phyloP scores from a whole-genome alignment of 2,329 filamentous ascomycete species.

The Fusarium sp. region DNA sequence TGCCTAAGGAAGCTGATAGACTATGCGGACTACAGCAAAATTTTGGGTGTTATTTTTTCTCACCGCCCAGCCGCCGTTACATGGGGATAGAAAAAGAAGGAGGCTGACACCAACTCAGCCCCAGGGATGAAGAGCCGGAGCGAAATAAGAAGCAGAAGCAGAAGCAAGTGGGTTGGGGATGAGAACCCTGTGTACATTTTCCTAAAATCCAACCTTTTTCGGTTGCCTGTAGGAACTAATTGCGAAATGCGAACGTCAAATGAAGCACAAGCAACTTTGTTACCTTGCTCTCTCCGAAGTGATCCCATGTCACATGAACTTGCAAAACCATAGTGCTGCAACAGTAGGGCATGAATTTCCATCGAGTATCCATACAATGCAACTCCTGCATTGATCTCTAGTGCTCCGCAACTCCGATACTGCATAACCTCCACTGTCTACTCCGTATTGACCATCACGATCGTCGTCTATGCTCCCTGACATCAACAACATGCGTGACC shows the following conservation, averaged over 20 bases:
- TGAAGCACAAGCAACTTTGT: conserved; percentile 43
- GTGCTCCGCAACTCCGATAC: neutral
- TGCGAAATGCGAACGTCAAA: conserved; percentile 50
- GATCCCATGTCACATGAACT: neutral
- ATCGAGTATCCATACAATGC: neutral
- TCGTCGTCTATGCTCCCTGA: neutral
- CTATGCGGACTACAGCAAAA: conserved; percentile 18
- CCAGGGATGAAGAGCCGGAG: conserved; percentile 19
- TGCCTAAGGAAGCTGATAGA: conserved; percentile 19
- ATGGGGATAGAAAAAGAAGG: conserved; percentile 38
- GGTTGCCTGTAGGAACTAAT: conserved; percentile 52
- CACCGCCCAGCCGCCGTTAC: conserved; percentile 26
- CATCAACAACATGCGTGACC: conserved; percentile 10
- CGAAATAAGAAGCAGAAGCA: conserved; percentile 19
- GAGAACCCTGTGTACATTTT: conserved; percentile 58
- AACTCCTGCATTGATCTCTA: neutral
- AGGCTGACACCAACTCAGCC: conserved; percentile 24
- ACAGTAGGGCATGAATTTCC: neutral
- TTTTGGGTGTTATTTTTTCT: conserved; percentile 13
- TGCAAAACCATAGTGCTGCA: neutral
- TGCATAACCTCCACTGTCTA: no score
- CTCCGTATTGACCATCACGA: neutral
- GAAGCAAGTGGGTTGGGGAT: conserved; percentile 45
- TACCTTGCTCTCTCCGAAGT: conserved; percentile 6
- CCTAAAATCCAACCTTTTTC: conserved; percentile 49